Percentiles rank a stretch among this genome's conserved stretches.
These are phyloP conservation scores for Ophiocordyceps camponoti-floridani DNA, from an alignment of 2,329 filamentous ascomycete genomes.

Conservation along the genomic window DNA sequence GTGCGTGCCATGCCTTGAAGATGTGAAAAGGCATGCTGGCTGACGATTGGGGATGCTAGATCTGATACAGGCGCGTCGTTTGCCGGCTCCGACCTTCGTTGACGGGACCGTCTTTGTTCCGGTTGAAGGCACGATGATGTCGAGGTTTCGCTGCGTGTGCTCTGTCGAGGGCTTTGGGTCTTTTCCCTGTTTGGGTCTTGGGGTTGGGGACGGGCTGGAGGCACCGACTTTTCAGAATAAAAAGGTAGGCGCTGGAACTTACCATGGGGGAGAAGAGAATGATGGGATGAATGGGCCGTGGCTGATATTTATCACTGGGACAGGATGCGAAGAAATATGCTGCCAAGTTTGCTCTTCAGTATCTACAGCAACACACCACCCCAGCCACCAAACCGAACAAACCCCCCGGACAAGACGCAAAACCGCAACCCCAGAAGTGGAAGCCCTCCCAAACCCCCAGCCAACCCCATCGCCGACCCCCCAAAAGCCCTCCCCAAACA, in stretches of 20 bases:
- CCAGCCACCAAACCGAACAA: not conserved
- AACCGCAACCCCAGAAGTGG: not conserved
- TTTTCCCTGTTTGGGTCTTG: conserved; percentile 16
- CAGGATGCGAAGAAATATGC: conserved; percentile 31
- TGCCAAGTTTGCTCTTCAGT: conserved; percentile 26
- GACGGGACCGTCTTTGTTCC: conserved; percentile 5
- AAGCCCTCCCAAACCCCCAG: not conserved
- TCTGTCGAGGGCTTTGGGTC: conserved; percentile 5
- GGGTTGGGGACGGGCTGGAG: conserved; percentile 9
- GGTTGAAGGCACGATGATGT: conserved; percentile 6
- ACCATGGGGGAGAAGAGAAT: not conserved
- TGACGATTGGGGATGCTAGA: conserved; percentile 2
- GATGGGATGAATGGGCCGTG: too few relatives aligned
- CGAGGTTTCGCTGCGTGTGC: conserved; percentile 11
- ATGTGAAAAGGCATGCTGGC: not conserved
- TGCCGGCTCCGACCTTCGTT: conserved; percentile 4
- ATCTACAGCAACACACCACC: conserved; percentile 11
- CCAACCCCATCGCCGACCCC: not conserved
- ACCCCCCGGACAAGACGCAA: not conserved
- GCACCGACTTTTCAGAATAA: conserved; percentile 24
- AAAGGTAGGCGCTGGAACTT: conserved; percentile 16
- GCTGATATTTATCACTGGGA: not conserved
- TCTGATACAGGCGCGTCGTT: conserved; percentile 3
- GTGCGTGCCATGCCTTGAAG: not conserved
- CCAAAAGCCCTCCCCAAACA: not conserved